phyloP scores from a whole-genome alignment of 805 yeast species.

The Cyberlindnera americana region DNA sequence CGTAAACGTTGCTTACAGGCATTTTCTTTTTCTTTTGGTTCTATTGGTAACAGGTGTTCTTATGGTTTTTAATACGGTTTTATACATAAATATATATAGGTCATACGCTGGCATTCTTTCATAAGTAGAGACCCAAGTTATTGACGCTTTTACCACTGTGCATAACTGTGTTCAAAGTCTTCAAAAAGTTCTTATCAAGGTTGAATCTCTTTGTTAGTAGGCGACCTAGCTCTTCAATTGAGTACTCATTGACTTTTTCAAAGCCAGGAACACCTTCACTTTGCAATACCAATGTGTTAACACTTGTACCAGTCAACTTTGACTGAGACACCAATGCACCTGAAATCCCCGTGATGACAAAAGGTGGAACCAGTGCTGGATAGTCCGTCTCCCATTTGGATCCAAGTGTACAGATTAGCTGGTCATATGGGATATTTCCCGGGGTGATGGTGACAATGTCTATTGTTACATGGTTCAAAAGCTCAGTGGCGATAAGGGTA shows the following conservation, averaged over 20 bases:
- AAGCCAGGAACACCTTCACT: constrained; percentile 63
- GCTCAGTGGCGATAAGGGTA: constrained; percentile 28
- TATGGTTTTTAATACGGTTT: too few species aligned
- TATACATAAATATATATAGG: too few species aligned
- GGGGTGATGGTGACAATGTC: constrained; percentile 30
- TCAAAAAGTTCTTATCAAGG: constrained; percentile 8
- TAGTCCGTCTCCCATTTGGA: constrained; percentile 4
- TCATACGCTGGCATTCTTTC: too few species aligned
- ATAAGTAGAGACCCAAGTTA: constrained; percentile 25
- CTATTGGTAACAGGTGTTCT: too few species aligned
- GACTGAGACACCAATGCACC: constrained; percentile 40
- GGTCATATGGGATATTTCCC: constrained; percentile 30
- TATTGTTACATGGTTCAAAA: constrained; percentile 13
- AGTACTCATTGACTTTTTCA: constrained; percentile 47
- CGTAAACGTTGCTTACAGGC: too few species aligned
- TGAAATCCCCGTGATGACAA: constrained; percentile 53
- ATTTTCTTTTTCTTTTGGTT: too few species aligned
- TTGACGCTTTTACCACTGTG: constrained; percentile 22
- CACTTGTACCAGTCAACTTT: constrained; percentile 13
- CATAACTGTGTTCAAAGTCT: constrained; percentile 9
- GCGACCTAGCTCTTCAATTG: constrained; percentile 14
- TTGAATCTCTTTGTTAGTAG: constrained; percentile 8
- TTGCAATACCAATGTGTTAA: constrained; percentile 33
- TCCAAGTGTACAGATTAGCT: constrained; percentile 20
- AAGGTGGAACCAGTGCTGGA: constrained; percentile 50